A percentile compares a stretch with the other conserved stretches of the same genome.
These are phyloP conservation scores for Pleurotus eryngii DNA, from an alignment of 768 basidiomycete genomes.

Conservation along the genomic window DNA sequence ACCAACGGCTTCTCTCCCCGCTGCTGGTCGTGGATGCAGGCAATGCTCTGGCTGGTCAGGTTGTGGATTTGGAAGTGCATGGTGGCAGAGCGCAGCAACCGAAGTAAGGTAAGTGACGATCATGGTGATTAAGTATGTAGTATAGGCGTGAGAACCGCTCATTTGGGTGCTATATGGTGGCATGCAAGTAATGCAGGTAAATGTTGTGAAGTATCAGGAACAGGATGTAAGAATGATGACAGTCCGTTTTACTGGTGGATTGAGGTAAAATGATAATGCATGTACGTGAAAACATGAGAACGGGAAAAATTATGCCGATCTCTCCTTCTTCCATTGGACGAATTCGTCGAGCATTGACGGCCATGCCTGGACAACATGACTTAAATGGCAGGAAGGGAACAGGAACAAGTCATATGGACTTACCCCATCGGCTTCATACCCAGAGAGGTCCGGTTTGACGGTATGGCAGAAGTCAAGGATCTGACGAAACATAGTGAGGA, in stretches of 20 bases:
- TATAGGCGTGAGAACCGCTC: too few species aligned
- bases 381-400: neutral
- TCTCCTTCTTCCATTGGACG: slow-evolving; percentile 57
- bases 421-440: slow-evolving; percentile 78
- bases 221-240: too few species aligned
- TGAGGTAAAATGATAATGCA: too few species aligned
- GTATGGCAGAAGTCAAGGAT: slow-evolving; percentile 74
- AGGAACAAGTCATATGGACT: slow-evolving; percentile 17
- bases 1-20: slow-evolving; percentile 1
- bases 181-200: too few species aligned
- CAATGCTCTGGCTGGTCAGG: neutral
- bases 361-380: slow-evolving; percentile 56
- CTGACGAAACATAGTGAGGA: slow-evolving; percentile 30
- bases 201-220: too few species aligned
- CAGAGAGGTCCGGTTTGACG: slow-evolving; percentile 53
- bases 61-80: slow-evolving; percentile 5
- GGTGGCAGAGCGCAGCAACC: too few species aligned
- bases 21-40: slow-evolving; percentile 3
- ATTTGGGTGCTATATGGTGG: too few species aligned
- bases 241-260: too few species aligned
- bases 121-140: too few species aligned
- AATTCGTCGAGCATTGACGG: slow-evolving; percentile 82
- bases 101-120: too few species aligned
- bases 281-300: too few species aligned
- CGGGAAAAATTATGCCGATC: neutral